Conservation (phyloP, 257 asterid species). For the Nemophila menziesii region DNA sequence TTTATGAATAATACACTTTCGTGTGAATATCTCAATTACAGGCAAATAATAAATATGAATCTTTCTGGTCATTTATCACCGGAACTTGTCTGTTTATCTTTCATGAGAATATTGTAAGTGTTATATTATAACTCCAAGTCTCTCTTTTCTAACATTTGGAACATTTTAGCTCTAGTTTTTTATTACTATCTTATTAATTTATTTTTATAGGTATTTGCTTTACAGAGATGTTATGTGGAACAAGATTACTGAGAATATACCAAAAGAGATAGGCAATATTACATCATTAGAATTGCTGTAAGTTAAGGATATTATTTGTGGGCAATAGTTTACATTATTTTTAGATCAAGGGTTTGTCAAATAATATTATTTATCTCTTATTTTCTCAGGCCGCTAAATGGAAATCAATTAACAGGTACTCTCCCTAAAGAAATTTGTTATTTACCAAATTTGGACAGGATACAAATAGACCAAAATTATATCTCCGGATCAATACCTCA, state of each 20-base stretch:
- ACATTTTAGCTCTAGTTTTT: no score
- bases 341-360: background rate
- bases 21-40: conserved; percentile 23
- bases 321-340: background rate
- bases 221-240: conserved; percentile 99
- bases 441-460: conserved; percentile 70
- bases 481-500: conserved; percentile 78
- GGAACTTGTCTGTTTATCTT: conserved; percentile 62
- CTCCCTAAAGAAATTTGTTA: conserved; percentile 89
- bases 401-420: conserved; percentile 78
- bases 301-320: conserved; percentile 26
- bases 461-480: no score
- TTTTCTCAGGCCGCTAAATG: conserved; percentile 76
- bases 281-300: conserved; percentile 56
- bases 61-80: conserved; percentile 81
- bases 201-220: no score
- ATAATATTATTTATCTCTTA: conserved; percentile 2
- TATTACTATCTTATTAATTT: no score
- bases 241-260: conserved; percentile 62
- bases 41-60: conserved; percentile 38
- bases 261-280: conserved; percentile 86
- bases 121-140: no score
- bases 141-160: no score
- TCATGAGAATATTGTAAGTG: conserved; percentile 68
- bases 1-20: background rate